These are phyloP conservation scores for Zoysia japonica DNA, from an alignment of 176 grass and related monocot genomes.

Conservation along the genomic window DNA sequence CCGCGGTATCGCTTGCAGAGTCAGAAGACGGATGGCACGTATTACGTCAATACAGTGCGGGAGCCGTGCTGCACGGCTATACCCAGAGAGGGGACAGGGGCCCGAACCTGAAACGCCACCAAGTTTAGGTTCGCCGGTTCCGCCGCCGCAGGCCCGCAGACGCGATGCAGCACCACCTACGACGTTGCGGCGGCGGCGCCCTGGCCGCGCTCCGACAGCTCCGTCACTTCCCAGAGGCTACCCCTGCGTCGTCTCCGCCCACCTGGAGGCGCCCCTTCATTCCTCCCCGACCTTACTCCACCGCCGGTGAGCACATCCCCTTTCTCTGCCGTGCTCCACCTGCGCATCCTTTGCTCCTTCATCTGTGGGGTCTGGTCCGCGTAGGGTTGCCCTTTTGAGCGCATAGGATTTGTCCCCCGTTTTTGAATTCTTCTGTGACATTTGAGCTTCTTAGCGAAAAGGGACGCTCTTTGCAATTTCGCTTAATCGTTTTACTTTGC, in stretches of 20 bases:
- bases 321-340: not conserved
- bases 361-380: not conserved
- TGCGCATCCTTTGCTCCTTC: not conserved
- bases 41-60: not conserved
- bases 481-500: not conserved
- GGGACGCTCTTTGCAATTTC: not conserved
- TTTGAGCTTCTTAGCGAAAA: slow-evolving; percentile 1
- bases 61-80: not conserved
- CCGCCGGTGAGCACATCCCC: slow-evolving; percentile 38
- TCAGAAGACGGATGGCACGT: rapidly evolving
- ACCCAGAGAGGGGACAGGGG: not conserved
- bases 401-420: not conserved
- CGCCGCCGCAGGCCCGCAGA: slow-evolving; percentile 26
- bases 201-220: slow-evolving; percentile 26
- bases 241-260: not conserved
- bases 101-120: slow-evolving; percentile 4
- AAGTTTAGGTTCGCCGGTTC: slow-evolving; percentile 13
- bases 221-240: not conserved
- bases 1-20: rapidly evolving
- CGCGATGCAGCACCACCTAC: slow-evolving; percentile 45
- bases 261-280: not conserved
- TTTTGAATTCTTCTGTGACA: not conserved
- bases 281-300: slow-evolving; percentile 30
- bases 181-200: slow-evolving; percentile 42
- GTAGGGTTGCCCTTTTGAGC: not conserved